These are phyloP conservation scores for Sugiyamaella americana DNA, from an alignment of 805 yeast genomes.

Conservation along the genomic window DNA sequence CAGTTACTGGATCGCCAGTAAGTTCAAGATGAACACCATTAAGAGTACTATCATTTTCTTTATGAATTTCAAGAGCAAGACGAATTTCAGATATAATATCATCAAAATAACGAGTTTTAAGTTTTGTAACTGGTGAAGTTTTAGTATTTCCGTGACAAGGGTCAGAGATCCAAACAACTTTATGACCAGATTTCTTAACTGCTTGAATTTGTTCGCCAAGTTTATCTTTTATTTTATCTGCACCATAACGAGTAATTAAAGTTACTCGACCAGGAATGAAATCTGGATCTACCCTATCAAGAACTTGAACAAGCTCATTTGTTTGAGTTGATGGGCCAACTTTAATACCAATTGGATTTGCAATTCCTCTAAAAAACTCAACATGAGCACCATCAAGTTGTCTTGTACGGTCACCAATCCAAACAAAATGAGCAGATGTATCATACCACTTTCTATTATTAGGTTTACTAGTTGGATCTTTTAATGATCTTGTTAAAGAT, in stretches of 20 bases:
- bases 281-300: constrained; percentile 38
- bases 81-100: constrained; percentile 37
- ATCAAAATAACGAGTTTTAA: constrained; percentile 39
- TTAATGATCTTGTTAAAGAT: constrained; percentile 32
- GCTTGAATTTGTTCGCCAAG: constrained; percentile 38
- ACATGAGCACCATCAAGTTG: constrained; percentile 43
- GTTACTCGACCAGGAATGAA: constrained; percentile 36
- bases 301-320: constrained; percentile 33
- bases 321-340: constrained; percentile 39
- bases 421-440: constrained; percentile 39
- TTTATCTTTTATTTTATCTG: constrained; percentile 30
- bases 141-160: constrained; percentile 43
- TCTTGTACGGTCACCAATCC: constrained; percentile 42
- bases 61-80: constrained; percentile 34
- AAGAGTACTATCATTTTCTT: constrained; percentile 28
- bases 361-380: constrained; percentile 39
- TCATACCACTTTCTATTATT: constrained; percentile 30
- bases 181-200: constrained; percentile 34
- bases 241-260: constrained; percentile 38
- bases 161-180: constrained; percentile 40
- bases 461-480: constrained; percentile 19
- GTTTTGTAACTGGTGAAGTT: constrained; percentile 33
- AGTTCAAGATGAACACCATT: constrained; percentile 39
- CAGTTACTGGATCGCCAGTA: constrained; percentile 41
- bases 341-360: constrained; percentile 40